Percentiles rank a stretch among this genome's conserved stretches.
Evolutionary conservation across 73 alveolate genomes (phyloP).

Genomic region (Tetrahymena thermophila): DNA sequence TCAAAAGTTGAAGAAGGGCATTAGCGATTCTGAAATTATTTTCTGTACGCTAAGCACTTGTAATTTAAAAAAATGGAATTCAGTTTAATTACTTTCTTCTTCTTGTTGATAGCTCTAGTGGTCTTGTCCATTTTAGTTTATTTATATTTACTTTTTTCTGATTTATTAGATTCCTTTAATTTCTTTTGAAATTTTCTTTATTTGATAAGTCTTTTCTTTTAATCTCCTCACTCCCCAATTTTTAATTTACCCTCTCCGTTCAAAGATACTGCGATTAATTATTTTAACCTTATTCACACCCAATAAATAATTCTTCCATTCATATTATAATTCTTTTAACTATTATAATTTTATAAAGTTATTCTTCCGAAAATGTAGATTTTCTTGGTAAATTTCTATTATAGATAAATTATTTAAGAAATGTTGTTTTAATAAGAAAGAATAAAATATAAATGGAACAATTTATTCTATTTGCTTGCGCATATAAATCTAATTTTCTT

Average conservation of each 20-base stretch:
- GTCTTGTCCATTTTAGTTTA: not conserved
- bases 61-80: not conserved
- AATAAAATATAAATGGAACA: not conserved
- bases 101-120: not conserved
- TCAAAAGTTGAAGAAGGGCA: not conserved
- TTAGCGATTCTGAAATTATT: not conserved
- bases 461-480: not conserved
- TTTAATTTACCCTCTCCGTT: constrained; percentile 1
- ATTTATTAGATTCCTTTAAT: not conserved
- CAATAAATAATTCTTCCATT: not conserved
- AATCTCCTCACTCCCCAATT: constrained; percentile 1
- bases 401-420: not conserved
- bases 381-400: not conserved
- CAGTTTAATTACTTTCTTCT: not conserved
- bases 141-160: not conserved
- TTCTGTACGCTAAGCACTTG: not conserved
- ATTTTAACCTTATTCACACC: not conserved
- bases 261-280: constrained; percentile 1
- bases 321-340: not conserved
- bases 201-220: not conserved
- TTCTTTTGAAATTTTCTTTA: not conserved
- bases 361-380: not conserved
- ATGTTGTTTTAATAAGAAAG: not conserved
- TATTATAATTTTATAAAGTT: not conserved
- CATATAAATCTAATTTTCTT: not conserved